Evolutionary conservation across 78 protist genomes (phyloP).

Genomic region (Neovahlkampfia damariscottae): DNA sequence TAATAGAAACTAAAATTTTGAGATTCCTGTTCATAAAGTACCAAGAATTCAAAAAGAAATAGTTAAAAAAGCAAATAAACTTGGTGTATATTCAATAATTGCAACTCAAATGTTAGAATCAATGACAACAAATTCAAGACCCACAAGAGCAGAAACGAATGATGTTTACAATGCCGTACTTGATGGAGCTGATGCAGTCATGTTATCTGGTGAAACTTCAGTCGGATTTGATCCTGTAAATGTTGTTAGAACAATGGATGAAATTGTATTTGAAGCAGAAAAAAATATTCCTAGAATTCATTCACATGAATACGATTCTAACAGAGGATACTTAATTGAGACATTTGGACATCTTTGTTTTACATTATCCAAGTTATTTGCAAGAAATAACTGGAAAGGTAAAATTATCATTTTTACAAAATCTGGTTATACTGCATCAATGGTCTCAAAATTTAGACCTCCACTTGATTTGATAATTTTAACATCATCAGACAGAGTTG

Average conservation of each 20-base stretch:
- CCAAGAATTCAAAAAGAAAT: conserved; percentile 69
- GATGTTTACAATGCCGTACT: conserved; percentile 82
- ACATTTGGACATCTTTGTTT: not conserved
- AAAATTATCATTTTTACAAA: conserved; percentile 3
- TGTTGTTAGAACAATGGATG: conserved; percentile 15
- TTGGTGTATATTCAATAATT: conserved; percentile 63
- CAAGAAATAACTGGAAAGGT: not conserved
- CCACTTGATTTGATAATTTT: too few relatives aligned
- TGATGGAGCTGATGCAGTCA: conserved; percentile 76
- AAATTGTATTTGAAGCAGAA: conserved; percentile 11
- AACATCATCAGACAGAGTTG: too few relatives aligned
- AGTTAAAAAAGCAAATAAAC: conserved; percentile 40
- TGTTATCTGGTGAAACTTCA: conserved; percentile 62
- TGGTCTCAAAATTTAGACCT: conserved; percentile 3
- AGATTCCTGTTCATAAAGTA: conserved; percentile 57
- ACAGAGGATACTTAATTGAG: not conserved
- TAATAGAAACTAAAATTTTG: too few relatives aligned
- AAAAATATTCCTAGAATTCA: not conserved
- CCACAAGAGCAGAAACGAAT: conserved; percentile 81
- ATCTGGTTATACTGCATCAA: not conserved
- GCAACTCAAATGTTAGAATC: conserved; percentile 84
- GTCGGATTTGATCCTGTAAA: conserved; percentile 17
- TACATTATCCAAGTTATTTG: not conserved
- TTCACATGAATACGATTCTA: not conserved
- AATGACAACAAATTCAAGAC: conserved; percentile 58